A percentile compares a stretch with the other conserved stretches of the same genome.
Evolutionary conservation across 164 flowering plant genomes (phyloP).

Genomic region (Echeveria elegans): DNA sequence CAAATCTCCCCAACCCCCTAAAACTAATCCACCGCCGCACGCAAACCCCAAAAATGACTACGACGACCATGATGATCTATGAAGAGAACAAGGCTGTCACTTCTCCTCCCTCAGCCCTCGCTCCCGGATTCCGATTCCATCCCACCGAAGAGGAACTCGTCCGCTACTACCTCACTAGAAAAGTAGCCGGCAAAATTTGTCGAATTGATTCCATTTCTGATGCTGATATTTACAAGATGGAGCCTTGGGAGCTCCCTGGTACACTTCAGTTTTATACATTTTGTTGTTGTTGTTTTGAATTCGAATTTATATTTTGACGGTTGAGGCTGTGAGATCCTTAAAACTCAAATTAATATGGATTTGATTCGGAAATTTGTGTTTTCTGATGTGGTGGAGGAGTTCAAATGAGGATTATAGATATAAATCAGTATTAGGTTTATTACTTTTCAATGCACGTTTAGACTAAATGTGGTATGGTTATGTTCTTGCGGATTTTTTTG

Average conservation of each 20-base stretch:
- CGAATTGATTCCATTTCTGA: constrained; percentile 48
- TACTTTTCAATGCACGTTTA: too few species aligned
- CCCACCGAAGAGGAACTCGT: constrained; percentile 44
- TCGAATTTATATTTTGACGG: too few species aligned
- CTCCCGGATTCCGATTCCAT: constrained; percentile 64
- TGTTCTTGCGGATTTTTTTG: neutral
- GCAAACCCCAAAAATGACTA: neutral
- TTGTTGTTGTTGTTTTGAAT: too few species aligned
- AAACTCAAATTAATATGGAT: too few species aligned
- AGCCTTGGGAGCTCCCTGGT: constrained; percentile 65
- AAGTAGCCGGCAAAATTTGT: constrained; percentile 31
- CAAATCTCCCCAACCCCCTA: neutral
- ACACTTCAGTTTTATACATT: too few species aligned
- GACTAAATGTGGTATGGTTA: too few species aligned
- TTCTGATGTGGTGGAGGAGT: too few species aligned
- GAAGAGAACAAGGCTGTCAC: neutral
- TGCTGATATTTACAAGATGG: constrained; percentile 53
- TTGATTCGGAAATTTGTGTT: too few species aligned
- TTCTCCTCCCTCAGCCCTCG: constrained; percentile 25
- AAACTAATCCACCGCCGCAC: neutral
- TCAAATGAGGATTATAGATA: too few species aligned
- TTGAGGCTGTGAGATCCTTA: too few species aligned
- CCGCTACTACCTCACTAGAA: constrained; percentile 33
- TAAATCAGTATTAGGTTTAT: too few species aligned
- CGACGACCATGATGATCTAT: neutral